Evolutionary conservation across 2,329 filamentous ascomycete species (phyloP), one percentile per base, ranked within the genome.

Genomic region (Paecilomyces niveus): DNA sequence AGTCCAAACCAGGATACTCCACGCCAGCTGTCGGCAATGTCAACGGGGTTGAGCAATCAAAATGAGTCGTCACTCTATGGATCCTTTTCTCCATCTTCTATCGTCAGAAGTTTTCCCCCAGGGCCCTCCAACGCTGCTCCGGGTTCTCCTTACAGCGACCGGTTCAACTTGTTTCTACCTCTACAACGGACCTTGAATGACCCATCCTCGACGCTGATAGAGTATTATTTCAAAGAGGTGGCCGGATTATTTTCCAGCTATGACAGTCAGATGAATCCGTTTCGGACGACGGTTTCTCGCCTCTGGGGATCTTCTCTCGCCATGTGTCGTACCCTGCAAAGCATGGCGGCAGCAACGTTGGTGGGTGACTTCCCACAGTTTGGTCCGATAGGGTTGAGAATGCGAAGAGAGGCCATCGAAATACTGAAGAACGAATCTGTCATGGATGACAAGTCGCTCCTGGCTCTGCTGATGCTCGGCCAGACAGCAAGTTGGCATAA

Each of bases 201-300:
- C 53, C 73, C 80, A 18, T 80, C 81, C 3, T 84, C 81, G 53
- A 78, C 82, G 53, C 72, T 87, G 15, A 80, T 86, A 9, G 83
- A 85, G 54, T 84, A 86, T 63, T 87, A 86, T 63, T 87, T 87
- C 72, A 82, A 82, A 63, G 82, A 85, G 59, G 83, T 86, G 2
- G 85, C 83, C 54, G 79, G 78, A 3, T 71, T 86, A 9, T 86
- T 85, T 67, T 87, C 84, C n/a, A 85, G 81, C 59, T 87, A 85
- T 64, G 85, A 87, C 68, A 85, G 83, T 21, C 75, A 78, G 11
- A 76, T 85, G 63, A 87, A 87, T 63, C 83, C 83, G 0, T 86
- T 86, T 62, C 76, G 84, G 39, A 82, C 80, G 1, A 82, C 83
- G 0, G 82, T 86, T 11, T 80, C 78, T 3, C 79, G 80, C 22